Evolutionary conservation across 768 basidiomycete genomes (phyloP), one percentile per base, ranked within the genome.

Genomic region (Collybiopsis confluens): DNA sequence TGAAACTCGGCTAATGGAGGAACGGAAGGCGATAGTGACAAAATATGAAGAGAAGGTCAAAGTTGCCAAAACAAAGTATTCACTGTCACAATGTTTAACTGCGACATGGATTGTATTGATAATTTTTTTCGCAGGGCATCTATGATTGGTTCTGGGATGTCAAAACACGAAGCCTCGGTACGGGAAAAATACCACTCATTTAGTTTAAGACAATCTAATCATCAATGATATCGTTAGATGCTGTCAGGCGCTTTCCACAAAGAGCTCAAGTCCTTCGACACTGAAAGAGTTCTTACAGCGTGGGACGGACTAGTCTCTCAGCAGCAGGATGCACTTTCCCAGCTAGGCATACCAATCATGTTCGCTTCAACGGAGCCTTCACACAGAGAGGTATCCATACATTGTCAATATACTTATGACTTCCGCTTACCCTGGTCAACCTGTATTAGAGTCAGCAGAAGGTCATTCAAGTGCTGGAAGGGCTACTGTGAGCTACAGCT

Each of bases 241-340:
- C 69, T 92, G 59, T 77, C 79, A 45, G 78, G 78, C 45, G 77
- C 78, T 21, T 84, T 85, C 68, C 80, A 77, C 55, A 80, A 73
- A 59, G 90, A 90, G 56, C 64, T 92, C 35, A 70, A 65, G 36
- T 79, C 74, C 57, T 91, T 91, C 62, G 90, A 92, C 62, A 61
- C 61, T n/a, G 82, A 90, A 47, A 76, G 85, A 35, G 85, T 75
- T 9, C 66, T 92, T 5, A 73, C 82, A 2, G 86, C 88, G 8
- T 93, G 90, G 88, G 90, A 90, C 61, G 80, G 78, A 18, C 73
- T 92, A n/a, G 66, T 85, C 18, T 69, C 79, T 46, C 81, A 79
- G 60, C 91, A 93, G 64, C 90, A 93, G 67, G 63, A 70, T 0
- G 69, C 78, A 15, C 71, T 93, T 45, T 81, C 82, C 58, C 65